These are phyloP conservation scores for Triticum turgidum DNA, from an alignment of 176 grass and related monocot species.

Conservation along the genomic window DNA sequence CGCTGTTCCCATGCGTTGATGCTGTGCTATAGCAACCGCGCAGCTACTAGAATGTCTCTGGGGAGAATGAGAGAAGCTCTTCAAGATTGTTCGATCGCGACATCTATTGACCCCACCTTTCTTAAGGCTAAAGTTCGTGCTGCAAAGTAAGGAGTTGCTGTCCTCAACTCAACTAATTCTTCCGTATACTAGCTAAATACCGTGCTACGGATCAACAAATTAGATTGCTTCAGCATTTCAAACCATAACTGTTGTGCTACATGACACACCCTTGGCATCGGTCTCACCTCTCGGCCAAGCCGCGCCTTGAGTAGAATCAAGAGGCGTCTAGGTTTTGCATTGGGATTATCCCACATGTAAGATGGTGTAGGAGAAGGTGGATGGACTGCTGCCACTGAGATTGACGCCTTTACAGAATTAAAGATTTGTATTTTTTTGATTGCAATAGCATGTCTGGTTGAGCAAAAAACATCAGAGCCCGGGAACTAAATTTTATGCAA, in stretches of 20 bases:
- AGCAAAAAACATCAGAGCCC: neutral
- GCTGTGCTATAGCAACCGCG: slow-evolving; percentile 98
- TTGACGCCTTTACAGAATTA: neutral
- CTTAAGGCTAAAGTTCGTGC: slow-evolving; percentile 78
- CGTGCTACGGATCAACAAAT: neutral
- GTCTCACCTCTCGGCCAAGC: neutral
- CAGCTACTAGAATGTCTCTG: slow-evolving; percentile 83
- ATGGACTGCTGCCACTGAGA: neutral
- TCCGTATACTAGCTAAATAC: slow-evolving; percentile 15
- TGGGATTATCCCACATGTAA: neutral
- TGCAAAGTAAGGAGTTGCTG: slow-evolving; percentile 71
- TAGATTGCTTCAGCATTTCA: neutral
- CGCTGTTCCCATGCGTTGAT: slow-evolving; percentile 56
- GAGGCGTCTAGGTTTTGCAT: neutral
- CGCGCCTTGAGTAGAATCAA: neutral
- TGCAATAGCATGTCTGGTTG: neutral
- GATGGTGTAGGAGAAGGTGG: neutral
- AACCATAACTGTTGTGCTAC: neutral
- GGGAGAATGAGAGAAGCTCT: slow-evolving; percentile 87
- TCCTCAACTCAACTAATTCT: slow-evolving; percentile 2
- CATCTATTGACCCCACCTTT: slow-evolving; percentile 71
- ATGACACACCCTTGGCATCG: neutral
- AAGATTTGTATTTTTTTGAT: neutral
- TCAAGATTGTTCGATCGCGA: slow-evolving; percentile 74
- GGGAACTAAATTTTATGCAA: neutral